Evolutionary conservation across 352 stramenopile species (phyloP), one percentile per base, ranked within the genome.

Genomic region (Thalassiosira hispida): DNA sequence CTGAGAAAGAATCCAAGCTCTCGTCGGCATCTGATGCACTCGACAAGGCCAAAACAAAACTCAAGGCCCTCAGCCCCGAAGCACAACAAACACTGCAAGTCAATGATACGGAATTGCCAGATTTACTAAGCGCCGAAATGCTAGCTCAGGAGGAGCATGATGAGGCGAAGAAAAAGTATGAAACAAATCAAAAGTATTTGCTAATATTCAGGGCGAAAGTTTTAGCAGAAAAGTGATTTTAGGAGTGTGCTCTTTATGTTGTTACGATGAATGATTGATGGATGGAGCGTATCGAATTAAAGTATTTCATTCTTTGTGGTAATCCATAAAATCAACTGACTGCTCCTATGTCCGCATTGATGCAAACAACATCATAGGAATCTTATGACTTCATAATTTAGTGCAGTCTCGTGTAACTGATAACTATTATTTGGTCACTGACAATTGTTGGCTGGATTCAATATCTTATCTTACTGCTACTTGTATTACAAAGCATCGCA

Each of bases 71-170:
- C 1, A 67, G 56, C 27, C 38, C 55, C 14, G 81, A 89, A 61
- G 65, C 77, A 33, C 83, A 90, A 68, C 65, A 81, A 67, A 62
- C 18, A 14, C 65, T 90, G 25, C 59, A 85, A 51, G 53, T 92
- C 2, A 90, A 87, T 69, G 86, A 90, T 68, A 90, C 86, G 3
- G 77, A 92, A 63, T 77, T 90, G 35, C 86, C 86, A 20, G 86
- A 92, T 60, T 62, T 89, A 35, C 63, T 92, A 12, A 74, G 78
- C 55, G 75, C 74, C 4, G 73, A 86, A 55, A 66, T 81, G 6
- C 18, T 62, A 3, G 83, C 86, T 7, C 68, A 87, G 63, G 59
- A 72, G 20, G 71, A 89, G 9, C 81, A 80, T 38, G 77, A 88
- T 63, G 79, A 75, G 38, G 76, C 75, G 5, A 77, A 80, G 63